Conservation (phyloP, 2,329 filamentous ascomycete genomes). For the Aureobasidium melanogenum region DNA sequence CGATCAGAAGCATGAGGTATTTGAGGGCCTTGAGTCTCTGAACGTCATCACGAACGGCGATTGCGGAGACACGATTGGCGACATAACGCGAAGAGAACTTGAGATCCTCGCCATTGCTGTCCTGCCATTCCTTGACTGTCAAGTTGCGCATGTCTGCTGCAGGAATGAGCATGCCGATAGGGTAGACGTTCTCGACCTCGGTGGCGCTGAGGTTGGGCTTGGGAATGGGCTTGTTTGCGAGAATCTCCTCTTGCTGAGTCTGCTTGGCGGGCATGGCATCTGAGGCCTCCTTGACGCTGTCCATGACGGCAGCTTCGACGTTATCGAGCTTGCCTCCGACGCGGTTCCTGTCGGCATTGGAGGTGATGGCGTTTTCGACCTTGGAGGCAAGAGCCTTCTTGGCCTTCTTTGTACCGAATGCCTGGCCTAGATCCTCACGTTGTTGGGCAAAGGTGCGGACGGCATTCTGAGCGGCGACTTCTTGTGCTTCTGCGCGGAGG, state of each 20-base stretch:
- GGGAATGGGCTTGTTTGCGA: slow-evolving; percentile 65
- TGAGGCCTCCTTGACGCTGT: slow-evolving; percentile 53
- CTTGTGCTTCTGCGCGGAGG: slow-evolving; percentile 35
- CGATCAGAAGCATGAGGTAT: slow-evolving; percentile 40
- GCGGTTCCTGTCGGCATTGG: slow-evolving; percentile 33
- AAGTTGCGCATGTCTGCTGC: slow-evolving; percentile 58
- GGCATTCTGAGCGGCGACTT: slow-evolving; percentile 25
- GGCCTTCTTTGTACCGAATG: slow-evolving; percentile 79
- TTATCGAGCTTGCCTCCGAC: slow-evolving; percentile 41
- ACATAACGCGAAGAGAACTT: slow-evolving; percentile 55
- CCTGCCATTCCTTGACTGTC: slow-evolving; percentile 65
- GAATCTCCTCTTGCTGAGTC: slow-evolving; percentile 54
- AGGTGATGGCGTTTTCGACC: slow-evolving; percentile 60
- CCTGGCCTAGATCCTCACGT: slow-evolving; percentile 61
- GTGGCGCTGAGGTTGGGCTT: slow-evolving; percentile 58
- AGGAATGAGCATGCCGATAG: slow-evolving; percentile 57
- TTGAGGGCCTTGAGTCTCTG: slow-evolving; percentile 39
- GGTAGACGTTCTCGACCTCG: slow-evolving; percentile 65
- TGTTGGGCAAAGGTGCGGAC: slow-evolving; percentile 44
- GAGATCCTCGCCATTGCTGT: slow-evolving; percentile 51
- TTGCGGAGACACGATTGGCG: slow-evolving; percentile 51
- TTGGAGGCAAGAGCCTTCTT: slow-evolving; percentile 65
- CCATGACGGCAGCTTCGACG: slow-evolving; percentile 52
- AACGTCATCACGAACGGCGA: slow-evolving; percentile 45
- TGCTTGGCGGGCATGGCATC: slow-evolving; percentile 58